Evolutionary conservation across 1,284 basidiomycete genomes (phyloP).

Genomic region (Pascua sp.): DNA sequence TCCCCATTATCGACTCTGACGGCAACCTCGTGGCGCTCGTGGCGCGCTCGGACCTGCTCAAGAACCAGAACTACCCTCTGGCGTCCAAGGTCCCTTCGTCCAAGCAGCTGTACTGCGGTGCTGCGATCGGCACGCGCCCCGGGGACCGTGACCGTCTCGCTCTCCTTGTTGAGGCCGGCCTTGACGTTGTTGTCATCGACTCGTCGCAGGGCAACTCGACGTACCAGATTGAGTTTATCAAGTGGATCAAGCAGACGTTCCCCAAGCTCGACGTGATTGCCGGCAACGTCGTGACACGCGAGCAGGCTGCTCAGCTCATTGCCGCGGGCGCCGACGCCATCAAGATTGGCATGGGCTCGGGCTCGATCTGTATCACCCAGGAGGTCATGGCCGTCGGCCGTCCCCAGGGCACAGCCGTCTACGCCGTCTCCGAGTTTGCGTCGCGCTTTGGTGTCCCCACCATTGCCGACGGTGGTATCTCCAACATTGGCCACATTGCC

Average conservation of each 20-base stretch:
- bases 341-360: constrained; percentile 95
- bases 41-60: constrained; percentile 92
- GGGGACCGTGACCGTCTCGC: constrained; percentile 80
- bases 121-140: constrained; percentile 91
- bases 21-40: constrained; percentile 81
- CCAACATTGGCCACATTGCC: constrained; percentile 95
- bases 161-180: constrained; percentile 85
- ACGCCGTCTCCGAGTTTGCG: constrained; percentile 91
- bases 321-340: constrained; percentile 91
- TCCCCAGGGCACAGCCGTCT: constrained; percentile 94
- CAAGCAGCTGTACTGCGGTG: constrained; percentile 96
- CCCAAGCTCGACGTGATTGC: constrained; percentile 88
- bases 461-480: constrained; percentile 95
- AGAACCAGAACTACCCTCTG: constrained; percentile 95
- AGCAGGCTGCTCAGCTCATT: constrained; percentile 93
- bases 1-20: constrained; percentile 76
- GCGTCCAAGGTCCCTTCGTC: constrained; percentile 86
- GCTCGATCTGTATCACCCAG: constrained; percentile 99
- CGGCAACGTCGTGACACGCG: constrained; percentile 96
- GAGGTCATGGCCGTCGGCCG: constrained; percentile 99
- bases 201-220: constrained; percentile 95
- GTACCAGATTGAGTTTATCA: constrained; percentile 92
- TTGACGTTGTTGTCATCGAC: constrained; percentile 93
- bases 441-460: constrained; percentile 87
- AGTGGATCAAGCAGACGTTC: constrained; percentile 85